phyloP scores from a whole-genome alignment of 2,329 filamentous ascomycete genomes.

The Amylocarpus encephaloides region DNA sequence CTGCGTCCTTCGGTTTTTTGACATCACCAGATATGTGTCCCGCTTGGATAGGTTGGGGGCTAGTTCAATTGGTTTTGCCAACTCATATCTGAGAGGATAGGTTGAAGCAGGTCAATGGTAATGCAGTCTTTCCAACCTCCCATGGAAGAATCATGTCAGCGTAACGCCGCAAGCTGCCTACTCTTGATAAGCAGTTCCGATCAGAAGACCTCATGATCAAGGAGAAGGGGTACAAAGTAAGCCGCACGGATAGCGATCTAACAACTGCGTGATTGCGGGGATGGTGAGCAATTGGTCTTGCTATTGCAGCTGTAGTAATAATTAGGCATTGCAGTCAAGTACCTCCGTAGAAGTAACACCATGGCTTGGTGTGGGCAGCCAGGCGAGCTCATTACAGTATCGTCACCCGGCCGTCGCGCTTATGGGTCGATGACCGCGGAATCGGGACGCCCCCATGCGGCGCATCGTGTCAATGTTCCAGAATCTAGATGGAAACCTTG shows the following conservation, averaged over 20 bases:
- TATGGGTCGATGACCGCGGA: constrained; percentile 14
- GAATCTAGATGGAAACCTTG: constrained; percentile 1
- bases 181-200: neutral
- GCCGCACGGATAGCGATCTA: neutral
- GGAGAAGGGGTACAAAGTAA: neutral
- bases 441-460: constrained; percentile 10
- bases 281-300: neutral
- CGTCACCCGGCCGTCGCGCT: too few species aligned
- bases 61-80: too few species aligned
- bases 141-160: neutral
- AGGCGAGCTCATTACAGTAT: neutral
- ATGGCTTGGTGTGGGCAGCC: too few species aligned
- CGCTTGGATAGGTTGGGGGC: neutral
- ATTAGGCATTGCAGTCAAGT: too few species aligned
- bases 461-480: constrained; percentile 14
- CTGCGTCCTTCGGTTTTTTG: too few species aligned
- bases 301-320: neutral
- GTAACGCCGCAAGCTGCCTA: neutral
- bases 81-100: too few species aligned
- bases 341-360: too few species aligned
- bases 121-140: too few species aligned
- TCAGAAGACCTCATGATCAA: neutral
- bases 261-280: too few species aligned
- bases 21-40: neutral
- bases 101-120: too few species aligned